A percentile compares a stretch with the other conserved stretches of the same genome.
Conservation (phyloP, 306 rosid genomes). For the Rubus parviflorus region DNA sequence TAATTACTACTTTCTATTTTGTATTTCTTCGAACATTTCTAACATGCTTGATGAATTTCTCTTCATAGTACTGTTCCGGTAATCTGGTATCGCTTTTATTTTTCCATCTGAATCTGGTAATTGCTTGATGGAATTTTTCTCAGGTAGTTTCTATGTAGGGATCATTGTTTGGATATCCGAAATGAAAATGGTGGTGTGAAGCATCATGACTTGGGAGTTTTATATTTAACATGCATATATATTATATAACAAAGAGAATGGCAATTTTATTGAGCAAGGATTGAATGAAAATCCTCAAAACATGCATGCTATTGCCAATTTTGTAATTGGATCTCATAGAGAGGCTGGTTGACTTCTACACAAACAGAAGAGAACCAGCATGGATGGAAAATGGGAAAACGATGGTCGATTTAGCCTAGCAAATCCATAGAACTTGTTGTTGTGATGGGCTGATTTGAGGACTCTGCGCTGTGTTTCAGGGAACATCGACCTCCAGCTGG, state of each 20-base stretch:
- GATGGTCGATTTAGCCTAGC: constrained; percentile 37
- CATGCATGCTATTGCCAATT: constrained; percentile 46
- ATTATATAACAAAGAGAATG: not conserved
- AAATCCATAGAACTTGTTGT: constrained; percentile 46
- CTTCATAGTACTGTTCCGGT: not conserved
- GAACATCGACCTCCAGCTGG: constrained; percentile 47
- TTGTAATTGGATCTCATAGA: constrained; percentile 38
- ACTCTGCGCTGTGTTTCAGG: constrained; percentile 54
- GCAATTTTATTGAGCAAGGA: constrained; percentile 17
- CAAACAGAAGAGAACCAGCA: constrained; percentile 25
- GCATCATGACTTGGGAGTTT: not conserved
- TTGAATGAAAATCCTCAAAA: constrained; percentile 36
- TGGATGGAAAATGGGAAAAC: constrained; percentile 14
- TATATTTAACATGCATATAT: not conserved
- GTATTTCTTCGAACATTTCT: not conserved
- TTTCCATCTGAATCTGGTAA: not conserved
- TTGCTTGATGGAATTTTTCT: not conserved
- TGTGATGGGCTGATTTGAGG: constrained; percentile 52
- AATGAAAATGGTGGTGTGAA: not conserved
- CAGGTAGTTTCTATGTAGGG: not conserved
- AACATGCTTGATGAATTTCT: not conserved
- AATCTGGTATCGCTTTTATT: not conserved
- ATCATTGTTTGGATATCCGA: constrained; percentile 1
- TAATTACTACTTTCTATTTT: constrained; percentile 18
- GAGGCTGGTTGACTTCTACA: constrained; percentile 31